Base-by-base conservation (phyloP, 2,329 filamentous ascomycete genomes). In the Didymella pomorum region DNA sequence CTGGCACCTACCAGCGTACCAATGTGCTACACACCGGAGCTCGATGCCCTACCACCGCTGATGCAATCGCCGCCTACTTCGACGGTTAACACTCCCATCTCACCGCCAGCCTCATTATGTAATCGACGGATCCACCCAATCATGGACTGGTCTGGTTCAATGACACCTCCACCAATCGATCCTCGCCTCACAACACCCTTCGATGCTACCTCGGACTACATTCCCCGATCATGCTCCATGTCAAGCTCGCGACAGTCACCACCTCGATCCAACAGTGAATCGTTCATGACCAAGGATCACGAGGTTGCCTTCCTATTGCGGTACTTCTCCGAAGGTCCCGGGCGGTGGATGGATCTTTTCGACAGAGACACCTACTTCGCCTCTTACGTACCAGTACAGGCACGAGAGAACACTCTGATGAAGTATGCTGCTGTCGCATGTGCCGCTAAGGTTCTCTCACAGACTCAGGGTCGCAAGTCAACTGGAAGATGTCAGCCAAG, bases 241-340 rank as follows among this genome's bases (percentile, higher is more conserved):
- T 61, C 69, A n/a, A 64, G 63, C 31, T 65, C 65, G 41, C 64
- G 63, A 35, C 64, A 64, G 42, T 70, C 71, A 18, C 64, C 69
- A 3, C 68, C 71, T 16, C 63, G 60, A 1, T 64, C 64, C 3
- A 61, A 65, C 35, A 50, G 55, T 16, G 71, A 72, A 10, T 58
- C 64, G 67, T 29, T 67, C 9, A 64, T 61, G 4, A 71, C 74
- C 31, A 66, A 71, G 49, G 83, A 87, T 50, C 82, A 85, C 61
- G 85, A 88, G 65, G 79, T 84, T 56, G 82, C 84, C n/a, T 87
- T 84, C 64, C 77, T 88, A 1, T 75, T 87, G 48, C 78, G 85
- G 25, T 84, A 87, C 71, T 88, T 86, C 67, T 83, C 84, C 2
- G 85, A 88, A 71, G 81, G 81, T 0, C 81, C 85, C 23, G 86